Conservation (phyloP, 495 filamentous ascomycete species). For the Peziza echinospora region DNA sequence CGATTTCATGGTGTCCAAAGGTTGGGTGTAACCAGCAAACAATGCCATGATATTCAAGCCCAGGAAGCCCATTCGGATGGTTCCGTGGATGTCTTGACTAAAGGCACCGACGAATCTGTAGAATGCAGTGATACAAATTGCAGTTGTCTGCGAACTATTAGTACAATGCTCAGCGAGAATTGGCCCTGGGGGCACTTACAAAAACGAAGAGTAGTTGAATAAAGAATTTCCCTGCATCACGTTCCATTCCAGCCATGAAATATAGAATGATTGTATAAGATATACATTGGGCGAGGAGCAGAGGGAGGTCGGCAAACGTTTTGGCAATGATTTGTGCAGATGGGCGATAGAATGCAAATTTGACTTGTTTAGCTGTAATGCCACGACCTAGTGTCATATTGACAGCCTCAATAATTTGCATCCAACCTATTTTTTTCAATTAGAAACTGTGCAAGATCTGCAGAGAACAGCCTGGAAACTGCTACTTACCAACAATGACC, state of each 20-base stretch:
- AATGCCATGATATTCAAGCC: constrained; percentile 21
- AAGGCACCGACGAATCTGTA: constrained; percentile 30
- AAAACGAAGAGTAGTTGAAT: constrained; percentile 54
- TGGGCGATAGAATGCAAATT: constrained; percentile 50
- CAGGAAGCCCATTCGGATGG: constrained; percentile 34
- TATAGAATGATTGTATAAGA: constrained; percentile 46
- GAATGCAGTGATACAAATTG: constrained; percentile 29
- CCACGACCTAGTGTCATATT: constrained; percentile 28
- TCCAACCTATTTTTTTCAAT: constrained; percentile 29
- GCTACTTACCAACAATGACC: constrained; percentile 32
- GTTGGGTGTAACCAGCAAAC: constrained; percentile 25
- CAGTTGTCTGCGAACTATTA: constrained; percentile 10
- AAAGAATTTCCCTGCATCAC: constrained; percentile 47
- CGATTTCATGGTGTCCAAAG: constrained; percentile 22
- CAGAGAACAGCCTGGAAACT: constrained; percentile 46
- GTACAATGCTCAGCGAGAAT: constrained; percentile 30
- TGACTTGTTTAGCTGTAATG: constrained; percentile 48
- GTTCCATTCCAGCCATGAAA: constrained; percentile 35
- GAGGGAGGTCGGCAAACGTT: constrained; percentile 43
- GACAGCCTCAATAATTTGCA: constrained; percentile 19
- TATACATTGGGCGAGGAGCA: constrained; percentile 39
- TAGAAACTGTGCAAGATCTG: constrained; percentile 40
- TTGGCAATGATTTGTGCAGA: constrained; percentile 50
- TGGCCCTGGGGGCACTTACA: too few relatives aligned
- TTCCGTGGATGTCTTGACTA: constrained; percentile 30